These are phyloP conservation scores for Coemansia sp. DNA, from an alignment of 192 early-diverging fungal species.

Conservation along the genomic window DNA sequence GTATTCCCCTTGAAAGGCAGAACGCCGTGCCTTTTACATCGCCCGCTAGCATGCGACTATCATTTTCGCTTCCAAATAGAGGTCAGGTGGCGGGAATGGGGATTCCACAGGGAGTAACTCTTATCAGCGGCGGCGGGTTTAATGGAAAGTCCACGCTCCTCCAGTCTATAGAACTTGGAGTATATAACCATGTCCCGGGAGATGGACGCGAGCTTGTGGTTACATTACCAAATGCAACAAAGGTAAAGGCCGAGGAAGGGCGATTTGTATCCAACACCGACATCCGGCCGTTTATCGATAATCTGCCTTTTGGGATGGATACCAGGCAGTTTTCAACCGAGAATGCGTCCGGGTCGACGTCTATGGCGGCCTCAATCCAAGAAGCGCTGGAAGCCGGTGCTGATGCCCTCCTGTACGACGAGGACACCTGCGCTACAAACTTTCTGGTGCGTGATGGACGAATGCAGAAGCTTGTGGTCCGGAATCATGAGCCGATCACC, in stretches of 20 bases:
- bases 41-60: slow-evolving; percentile 33
- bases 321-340: slow-evolving; percentile 48
- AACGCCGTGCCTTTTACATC: slow-evolving; percentile 37
- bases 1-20: slow-evolving; percentile 36
- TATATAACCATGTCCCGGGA: slow-evolving; percentile 60
- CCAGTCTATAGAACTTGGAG: slow-evolving; percentile 56
- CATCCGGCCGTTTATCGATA: slow-evolving; percentile 58
- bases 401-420: slow-evolving; percentile 54
- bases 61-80: slow-evolving; percentile 53
- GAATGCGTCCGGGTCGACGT: slow-evolving; percentile 59
- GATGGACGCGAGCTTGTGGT: slow-evolving; percentile 60
- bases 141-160: slow-evolving; percentile 64
- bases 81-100: slow-evolving; percentile 57
- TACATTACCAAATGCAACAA: slow-evolving; percentile 30
- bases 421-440: slow-evolving; percentile 64
- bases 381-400: slow-evolving; percentile 54
- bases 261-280: slow-evolving; percentile 45
- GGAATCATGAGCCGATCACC: slow-evolving; percentile 58
- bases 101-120: slow-evolving; percentile 51
- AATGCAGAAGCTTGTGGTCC: slow-evolving; percentile 56
- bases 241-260: slow-evolving; percentile 60
- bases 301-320: slow-evolving; percentile 53
- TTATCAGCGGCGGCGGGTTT: slow-evolving; percentile 58
- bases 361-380: slow-evolving; percentile 61
- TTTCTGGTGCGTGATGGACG: slow-evolving; percentile 61